Base-by-base conservation (phyloP, 2,329 filamentous ascomycete species). In the Claviceps sp. region DNA sequence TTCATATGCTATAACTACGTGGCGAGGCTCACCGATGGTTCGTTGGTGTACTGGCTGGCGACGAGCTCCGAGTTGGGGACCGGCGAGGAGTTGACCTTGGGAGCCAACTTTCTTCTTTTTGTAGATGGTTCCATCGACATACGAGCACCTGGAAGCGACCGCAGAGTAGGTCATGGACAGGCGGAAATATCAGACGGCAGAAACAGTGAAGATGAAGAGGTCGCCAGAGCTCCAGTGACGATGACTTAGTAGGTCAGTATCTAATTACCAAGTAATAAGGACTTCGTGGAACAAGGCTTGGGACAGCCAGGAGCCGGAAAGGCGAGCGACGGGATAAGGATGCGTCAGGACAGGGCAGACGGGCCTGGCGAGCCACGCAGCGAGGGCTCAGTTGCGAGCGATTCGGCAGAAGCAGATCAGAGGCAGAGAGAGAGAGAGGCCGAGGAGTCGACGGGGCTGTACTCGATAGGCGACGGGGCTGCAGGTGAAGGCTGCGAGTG, bases 21-120 rank as follows among this genome's bases (percentile, higher is more conserved):
- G 13, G 36, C 47, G 39, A 40, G 36, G 45, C 53, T 54, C 50
- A 54, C 53, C 50, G 50, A 43, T 37, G 47, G 48, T 50, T 54
- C 53, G 34, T 52, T 29, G 39, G 45, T 22, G 48, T 50, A 38
- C 29, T 49, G 47, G 23, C 37, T 44, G 46, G 42, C 20, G 37
- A 50, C 17, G 42, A 65, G 55, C 54, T 64, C 65, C 55, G 61
- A 54, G 42, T 62, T 64, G 45, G 63, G 59, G 53, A 59, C 59
- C 40, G 60, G 51, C 49, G 64, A 62, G 57, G 64, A 59, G 61
- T 54, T 58, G 58, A 69, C 66, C 58, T 71, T 71, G 38, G 69
- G 69, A 59, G 69, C 69, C 63, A 71, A 62, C 63, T 70, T 70
- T 59, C 69, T 66, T 61, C 68, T 68, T 56, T 71, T 71, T 53